A percentile compares a stretch with the other conserved stretches of the same genome.
Conservation (phyloP, 148 eudicot species). For the Rhododendron griersonianum region DNA sequence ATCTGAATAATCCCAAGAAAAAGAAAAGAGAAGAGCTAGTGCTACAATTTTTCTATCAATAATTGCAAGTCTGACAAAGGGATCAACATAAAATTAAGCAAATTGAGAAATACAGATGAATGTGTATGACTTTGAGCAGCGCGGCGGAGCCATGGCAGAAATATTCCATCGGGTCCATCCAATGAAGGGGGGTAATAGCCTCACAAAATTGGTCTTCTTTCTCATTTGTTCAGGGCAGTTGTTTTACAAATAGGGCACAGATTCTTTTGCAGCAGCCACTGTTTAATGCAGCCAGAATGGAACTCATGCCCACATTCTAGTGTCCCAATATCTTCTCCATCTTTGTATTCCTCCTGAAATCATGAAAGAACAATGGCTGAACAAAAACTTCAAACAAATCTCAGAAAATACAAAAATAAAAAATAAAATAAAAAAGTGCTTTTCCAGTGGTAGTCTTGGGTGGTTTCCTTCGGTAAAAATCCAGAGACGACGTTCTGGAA, state of each 20-base stretch:
- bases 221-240: conserved; percentile 48
- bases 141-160: not conserved
- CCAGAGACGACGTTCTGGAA: not conserved
- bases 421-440: not conserved
- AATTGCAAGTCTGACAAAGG: not conserved
- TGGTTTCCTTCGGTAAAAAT: not conserved
- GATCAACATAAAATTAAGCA: conserved; percentile 1
- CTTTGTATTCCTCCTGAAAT: conserved; percentile 67
- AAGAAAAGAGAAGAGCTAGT: not conserved
- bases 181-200: not conserved
- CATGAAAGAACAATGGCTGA: not conserved
- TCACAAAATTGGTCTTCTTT: not conserved
- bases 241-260: conserved; percentile 96
- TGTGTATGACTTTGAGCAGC: not conserved
- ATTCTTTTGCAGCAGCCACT: conserved; percentile 87
- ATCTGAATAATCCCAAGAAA: conserved; percentile 1
- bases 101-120: conserved; percentile 5
- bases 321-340: conserved; percentile 71
- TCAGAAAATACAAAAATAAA: not conserved
- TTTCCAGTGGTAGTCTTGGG: not conserved
- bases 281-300: conserved; percentile 71
- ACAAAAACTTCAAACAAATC: not conserved
- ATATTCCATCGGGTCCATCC: not conserved
- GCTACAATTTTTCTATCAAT: conserved; percentile 2
- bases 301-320: conserved; percentile 91